A percentile compares a stretch with the other conserved stretches of the same genome.
These are phyloP conservation scores for Arabidopsis hybrid DNA, from an alignment of 441 rosid genomes.

Conservation along the genomic window DNA sequence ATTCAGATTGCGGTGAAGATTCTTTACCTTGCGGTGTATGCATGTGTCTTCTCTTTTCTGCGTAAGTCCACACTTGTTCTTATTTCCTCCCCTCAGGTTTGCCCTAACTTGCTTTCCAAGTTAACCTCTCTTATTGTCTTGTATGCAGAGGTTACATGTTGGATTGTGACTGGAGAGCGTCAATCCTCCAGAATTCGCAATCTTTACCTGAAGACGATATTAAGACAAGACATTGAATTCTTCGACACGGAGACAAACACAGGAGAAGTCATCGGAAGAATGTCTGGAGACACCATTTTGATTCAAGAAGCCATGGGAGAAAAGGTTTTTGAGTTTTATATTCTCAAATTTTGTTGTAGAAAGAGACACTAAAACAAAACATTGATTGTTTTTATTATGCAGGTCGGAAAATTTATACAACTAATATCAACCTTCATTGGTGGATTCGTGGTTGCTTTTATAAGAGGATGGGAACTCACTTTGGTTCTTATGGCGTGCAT, in stretches of 20 bases:
- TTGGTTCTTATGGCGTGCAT: slow-evolving; percentile 32
- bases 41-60: slow-evolving; percentile 43
- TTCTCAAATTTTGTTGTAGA: neutral
- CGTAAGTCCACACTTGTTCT: slow-evolving; percentile 45
- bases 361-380: neutral
- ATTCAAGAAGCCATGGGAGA: slow-evolving; percentile 68
- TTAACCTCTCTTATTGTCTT: slow-evolving; percentile 4
- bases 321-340: slow-evolving; percentile 41
- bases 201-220: slow-evolving; percentile 53
- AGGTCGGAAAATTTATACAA: slow-evolving; percentile 46
- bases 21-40: slow-evolving; percentile 47
- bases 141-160: slow-evolving; percentile 54
- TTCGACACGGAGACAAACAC: slow-evolving; percentile 55
- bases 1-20: slow-evolving; percentile 46
- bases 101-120: neutral
- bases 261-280: slow-evolving; percentile 57
- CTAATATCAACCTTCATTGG: slow-evolving; percentile 37
- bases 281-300: slow-evolving; percentile 60
- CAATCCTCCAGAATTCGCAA: slow-evolving; percentile 56
- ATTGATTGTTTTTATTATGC: neutral
- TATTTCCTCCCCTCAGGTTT: neutral
- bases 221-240: slow-evolving; percentile 57
- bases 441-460: slow-evolving; percentile 30
- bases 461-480: slow-evolving; percentile 29
- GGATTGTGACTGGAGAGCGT: slow-evolving; percentile 65